Conservation (phyloP, 1,139 yeast genomes). For the Suhomyces bribrorum region DNA sequence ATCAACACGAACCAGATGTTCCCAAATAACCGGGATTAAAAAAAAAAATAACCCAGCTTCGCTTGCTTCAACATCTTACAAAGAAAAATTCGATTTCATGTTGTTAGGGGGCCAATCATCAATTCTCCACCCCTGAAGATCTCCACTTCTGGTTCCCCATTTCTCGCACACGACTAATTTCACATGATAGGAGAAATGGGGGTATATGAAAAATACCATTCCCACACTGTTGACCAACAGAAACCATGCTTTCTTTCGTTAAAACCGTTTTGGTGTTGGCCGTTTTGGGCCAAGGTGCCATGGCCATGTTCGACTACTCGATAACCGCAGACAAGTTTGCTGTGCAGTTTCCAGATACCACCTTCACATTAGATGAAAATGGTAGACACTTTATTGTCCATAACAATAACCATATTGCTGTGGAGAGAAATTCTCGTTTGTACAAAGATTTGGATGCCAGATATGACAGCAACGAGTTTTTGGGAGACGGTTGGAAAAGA, state of each 20-base stretch:
- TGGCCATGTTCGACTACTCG: conserved; percentile 6
- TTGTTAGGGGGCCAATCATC: too few relatives aligned
- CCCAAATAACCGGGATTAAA: too few relatives aligned
- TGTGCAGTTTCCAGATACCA: conserved; percentile 8
- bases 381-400: conserved; percentile 9
- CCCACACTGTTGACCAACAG: background rate
- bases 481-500: background rate
- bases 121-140: background rate
- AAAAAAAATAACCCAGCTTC: too few relatives aligned
- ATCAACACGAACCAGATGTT: too few relatives aligned
- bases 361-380: conserved; percentile 10
- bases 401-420: conserved; percentile 4
- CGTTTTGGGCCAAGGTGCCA: background rate
- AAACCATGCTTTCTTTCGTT: background rate
- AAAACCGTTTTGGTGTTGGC: background rate
- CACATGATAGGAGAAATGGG: background rate
- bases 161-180: conserved; percentile 1
- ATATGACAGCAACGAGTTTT: conserved; percentile 9
- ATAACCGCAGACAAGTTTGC: conserved; percentile 4
- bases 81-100: too few relatives aligned
- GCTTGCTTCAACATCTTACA: too few relatives aligned
- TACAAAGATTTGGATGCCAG: conserved; percentile 10
- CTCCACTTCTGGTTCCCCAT: background rate
- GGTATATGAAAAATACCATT: background rate
- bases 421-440: conserved; percentile 6